These are phyloP conservation scores for Tephrocybe sp. DNA, from an alignment of 768 basidiomycete species.

Conservation along the genomic window DNA sequence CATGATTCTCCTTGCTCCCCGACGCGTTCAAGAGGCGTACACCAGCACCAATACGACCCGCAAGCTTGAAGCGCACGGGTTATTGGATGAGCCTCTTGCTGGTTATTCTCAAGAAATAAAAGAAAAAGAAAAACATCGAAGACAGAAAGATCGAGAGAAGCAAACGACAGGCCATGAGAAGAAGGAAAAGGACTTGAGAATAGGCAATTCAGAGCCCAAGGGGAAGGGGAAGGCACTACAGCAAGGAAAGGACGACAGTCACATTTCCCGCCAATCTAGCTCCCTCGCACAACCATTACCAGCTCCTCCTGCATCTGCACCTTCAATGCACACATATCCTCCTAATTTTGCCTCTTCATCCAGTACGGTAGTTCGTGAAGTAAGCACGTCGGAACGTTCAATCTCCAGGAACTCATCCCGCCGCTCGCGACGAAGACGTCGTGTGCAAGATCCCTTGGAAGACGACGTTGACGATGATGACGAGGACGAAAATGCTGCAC, in stretches of 20 bases:
- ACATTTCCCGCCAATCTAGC: constrained; percentile 19
- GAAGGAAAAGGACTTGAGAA: constrained; percentile 26
- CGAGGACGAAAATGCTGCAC: constrained; percentile 30
- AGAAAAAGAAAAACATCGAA: constrained; percentile 30
- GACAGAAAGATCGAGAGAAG: constrained; percentile 23
- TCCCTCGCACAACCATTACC: constrained; percentile 10
- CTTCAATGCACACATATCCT: constrained; percentile 19
- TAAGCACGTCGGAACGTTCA: constrained; percentile 6
- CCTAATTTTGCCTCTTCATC: constrained; percentile 11
- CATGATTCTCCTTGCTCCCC: constrained; percentile 70
- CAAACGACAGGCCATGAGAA: constrained; percentile 24
- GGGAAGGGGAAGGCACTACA: constrained; percentile 22
- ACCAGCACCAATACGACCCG: constrained; percentile 75
- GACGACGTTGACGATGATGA: constrained; percentile 32
- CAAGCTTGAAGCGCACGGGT: constrained; percentile 65
- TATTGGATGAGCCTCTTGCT: constrained; percentile 50
- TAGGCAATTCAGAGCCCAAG: constrained; percentile 29
- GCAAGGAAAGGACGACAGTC: constrained; percentile 21
- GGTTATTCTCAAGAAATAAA: constrained; percentile 24
- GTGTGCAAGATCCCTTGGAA: constrained; percentile 28
- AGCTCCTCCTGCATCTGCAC: constrained; percentile 23
- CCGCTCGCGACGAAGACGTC: constrained; percentile 24
- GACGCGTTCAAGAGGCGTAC: constrained; percentile 75
- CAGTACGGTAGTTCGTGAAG: constrained; percentile 2
- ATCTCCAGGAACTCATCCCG: constrained; percentile 19